These are phyloP conservation scores for Hypericum androsaemum DNA, from an alignment of 345 rosid species.

Conservation along the genomic window DNA sequence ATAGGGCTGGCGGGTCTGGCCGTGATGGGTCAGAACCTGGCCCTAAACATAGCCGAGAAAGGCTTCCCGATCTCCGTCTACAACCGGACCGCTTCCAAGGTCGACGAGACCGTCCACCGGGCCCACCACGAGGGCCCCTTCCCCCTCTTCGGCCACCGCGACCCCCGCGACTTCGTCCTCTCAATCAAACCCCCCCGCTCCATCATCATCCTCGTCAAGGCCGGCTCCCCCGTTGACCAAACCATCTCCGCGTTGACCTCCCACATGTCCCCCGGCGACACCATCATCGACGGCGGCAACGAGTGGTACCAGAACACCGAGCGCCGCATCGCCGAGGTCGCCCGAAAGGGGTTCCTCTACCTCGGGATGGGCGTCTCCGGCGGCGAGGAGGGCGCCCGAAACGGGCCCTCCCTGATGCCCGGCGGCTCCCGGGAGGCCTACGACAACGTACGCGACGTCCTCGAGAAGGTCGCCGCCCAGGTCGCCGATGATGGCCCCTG, in stretches of 20 bases:
- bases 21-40: slow-evolving; percentile 96
- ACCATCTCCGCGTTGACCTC: slow-evolving; percentile 71
- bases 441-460: slow-evolving; percentile 51
- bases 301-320: slow-evolving; percentile 96
- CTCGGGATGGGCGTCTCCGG: slow-evolving; percentile 98
- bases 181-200: slow-evolving; percentile 83
- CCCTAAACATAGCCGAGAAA: slow-evolving; percentile 85
- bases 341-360: slow-evolving; percentile 52
- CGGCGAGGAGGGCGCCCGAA: slow-evolving; percentile 90
- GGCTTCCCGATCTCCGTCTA: slow-evolving; percentile 93
- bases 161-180: slow-evolving; percentile 82
- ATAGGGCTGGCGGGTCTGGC: slow-evolving; percentile 95
- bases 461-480: slow-evolving; percentile 81
- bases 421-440: slow-evolving; percentile 83
- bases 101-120: slow-evolving; percentile 78
- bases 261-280: slow-evolving; percentile 72
- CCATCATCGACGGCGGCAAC: slow-evolving; percentile 90
- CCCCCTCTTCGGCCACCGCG: slow-evolving; percentile 64
- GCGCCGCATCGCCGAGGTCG: slow-evolving; percentile 58
- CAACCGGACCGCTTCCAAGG: slow-evolving; percentile 80
- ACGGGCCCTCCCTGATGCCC: slow-evolving; percentile 92
- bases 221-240: slow-evolving; percentile 90
- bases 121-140: slow-evolving; percentile 59
- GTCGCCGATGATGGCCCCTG: slow-evolving; percentile 91
- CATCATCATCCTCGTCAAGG: slow-evolving; percentile 87